Evolutionary conservation across 345 rosid genomes (phyloP), one percentile per base, ranked within the genome.

Genomic region (Punica granatum): DNA sequence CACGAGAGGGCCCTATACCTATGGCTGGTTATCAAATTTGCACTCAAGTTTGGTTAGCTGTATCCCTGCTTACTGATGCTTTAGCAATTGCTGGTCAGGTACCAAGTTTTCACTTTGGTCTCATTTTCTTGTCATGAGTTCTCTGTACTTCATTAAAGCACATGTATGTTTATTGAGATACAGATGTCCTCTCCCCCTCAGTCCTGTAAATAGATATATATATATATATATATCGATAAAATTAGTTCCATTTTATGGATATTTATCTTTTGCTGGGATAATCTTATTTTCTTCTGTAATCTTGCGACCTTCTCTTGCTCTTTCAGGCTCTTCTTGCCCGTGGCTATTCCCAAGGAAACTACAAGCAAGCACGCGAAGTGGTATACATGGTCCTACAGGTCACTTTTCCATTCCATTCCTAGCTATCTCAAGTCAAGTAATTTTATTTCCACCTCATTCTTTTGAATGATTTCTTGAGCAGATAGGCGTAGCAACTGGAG

Each of bases 11-110:
- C 68, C 90, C 95, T 7, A 67, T 84, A 74, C 90, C 80, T 36
- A 93, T 93, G 99, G 96, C 97, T 76, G 96, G 95, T 66, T 85
- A 93, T 84, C 97, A 93, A 80, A 89, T 93, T 67, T 86, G 94
- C 74, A 74, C 90, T 71, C 84, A 89, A 85, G 77, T 90, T 32
- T 93, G 99, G 99, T 77, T 93, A 85, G 84, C 98, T 3, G 79
- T 90, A 41, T 93, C 99, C 74, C 72, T 90, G 82, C 88, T 90
- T 71, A 89, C 88, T 67, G 98, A 93, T 82, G 97, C 97, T 67
- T 80, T 93, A 74, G 99, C 99, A 70, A 82, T 93, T 67, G 90
- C 97, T 71, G 99, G 90, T 59, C 99, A 93, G 97, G 98, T 89
- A 74, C 49, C 43, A 46, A 35, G 51, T 64, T 46, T 43, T 65